Percentiles rank a stretch among this genome's conserved stretches.
Conservation (phyloP, 805 yeast genomes). For the Spathaspora arborariae region DNA sequence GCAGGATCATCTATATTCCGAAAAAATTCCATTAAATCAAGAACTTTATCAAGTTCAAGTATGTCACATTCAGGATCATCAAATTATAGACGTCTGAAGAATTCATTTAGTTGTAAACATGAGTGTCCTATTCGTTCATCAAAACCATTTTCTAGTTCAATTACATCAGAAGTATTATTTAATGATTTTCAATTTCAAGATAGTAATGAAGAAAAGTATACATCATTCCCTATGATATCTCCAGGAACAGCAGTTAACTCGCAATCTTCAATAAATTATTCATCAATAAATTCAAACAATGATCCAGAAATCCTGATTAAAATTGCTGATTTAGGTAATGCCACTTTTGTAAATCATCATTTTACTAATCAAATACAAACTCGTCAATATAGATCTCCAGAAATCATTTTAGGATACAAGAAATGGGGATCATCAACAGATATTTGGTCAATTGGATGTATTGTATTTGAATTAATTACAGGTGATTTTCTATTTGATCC, state of each 20-base stretch:
- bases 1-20: not conserved
- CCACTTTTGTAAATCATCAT: slow-evolving; percentile 77
- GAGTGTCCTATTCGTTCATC: slow-evolving; percentile 39
- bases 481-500: slow-evolving; percentile 65
- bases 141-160: slow-evolving; percentile 47
- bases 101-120: slow-evolving; percentile 8
- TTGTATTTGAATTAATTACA: slow-evolving; percentile 56
- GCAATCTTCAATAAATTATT: not conserved
- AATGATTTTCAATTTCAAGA: slow-evolving; percentile 9
- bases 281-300: not conserved
- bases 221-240: not conserved
- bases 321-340: slow-evolving; percentile 92
- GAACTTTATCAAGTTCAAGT: slow-evolving; percentile 12
- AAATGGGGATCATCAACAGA: slow-evolving; percentile 63
- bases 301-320: slow-evolving; percentile 42
- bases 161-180: slow-evolving; percentile 20
- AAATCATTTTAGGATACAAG: slow-evolving; percentile 39
- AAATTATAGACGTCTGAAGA: slow-evolving; percentile 11
- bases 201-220: not conserved
- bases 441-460: slow-evolving; percentile 58
- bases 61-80: slow-evolving; percentile 6
- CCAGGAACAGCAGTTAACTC: not conserved
- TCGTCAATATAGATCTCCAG: slow-evolving; percentile 90
- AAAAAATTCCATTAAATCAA: not conserved
- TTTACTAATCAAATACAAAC: slow-evolving; percentile 90